Base-by-base conservation (phyloP, 495 filamentous ascomycete genomes). In the Aspergillus sclerotioniger region DNA sequence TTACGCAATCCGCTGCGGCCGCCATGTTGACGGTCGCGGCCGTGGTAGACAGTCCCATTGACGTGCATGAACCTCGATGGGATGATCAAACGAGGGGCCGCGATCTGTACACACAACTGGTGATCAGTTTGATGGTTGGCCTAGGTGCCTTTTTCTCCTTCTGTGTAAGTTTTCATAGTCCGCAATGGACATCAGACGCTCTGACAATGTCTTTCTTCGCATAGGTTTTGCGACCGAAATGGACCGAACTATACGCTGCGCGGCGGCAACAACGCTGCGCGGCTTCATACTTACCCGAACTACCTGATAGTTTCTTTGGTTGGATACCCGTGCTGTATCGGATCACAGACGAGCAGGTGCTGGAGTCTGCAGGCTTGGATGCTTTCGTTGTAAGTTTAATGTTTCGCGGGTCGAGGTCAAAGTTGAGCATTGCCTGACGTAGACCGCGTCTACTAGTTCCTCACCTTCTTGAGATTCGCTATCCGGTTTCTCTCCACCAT, bases 391-490 rank as follows among this genome's bases (percentile, higher is more conserved):
- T 92, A 72, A 68, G 88, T 82, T 45, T 3, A 13, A 35, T 43
- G n/a, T 17, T 20, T 29, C 13, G 13, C 49, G 13, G 6, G 6
- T 19, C 9, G 5, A 16, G 2, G 9, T 31, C 15, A 35, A 19
- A 8, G 0, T 32, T 13, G 2, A 33, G 15, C 28, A 15, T 15
- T 56, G 25, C 33, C 60, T 62, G 54, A 62, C 46, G 16, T 19
- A 6, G 13, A 28, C 9, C 37, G 31, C 21, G 5, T 8, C 10
- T n/a, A 35, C 8, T 53, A 92, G 90, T 96, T 98, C 63, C 80
- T 99, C 12, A 84, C 86, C 20, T 98, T 98, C 75, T 96, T 97
- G 75, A 90, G 91, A 67, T 91, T 96, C 82, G 87, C 94, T 16
- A 89, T 92, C 50, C 88, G 89, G 61, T 88, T 97, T 61, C 84